phyloP scores from a whole-genome alignment of 163 green algal species.

The Picocystis sp. region DNA sequence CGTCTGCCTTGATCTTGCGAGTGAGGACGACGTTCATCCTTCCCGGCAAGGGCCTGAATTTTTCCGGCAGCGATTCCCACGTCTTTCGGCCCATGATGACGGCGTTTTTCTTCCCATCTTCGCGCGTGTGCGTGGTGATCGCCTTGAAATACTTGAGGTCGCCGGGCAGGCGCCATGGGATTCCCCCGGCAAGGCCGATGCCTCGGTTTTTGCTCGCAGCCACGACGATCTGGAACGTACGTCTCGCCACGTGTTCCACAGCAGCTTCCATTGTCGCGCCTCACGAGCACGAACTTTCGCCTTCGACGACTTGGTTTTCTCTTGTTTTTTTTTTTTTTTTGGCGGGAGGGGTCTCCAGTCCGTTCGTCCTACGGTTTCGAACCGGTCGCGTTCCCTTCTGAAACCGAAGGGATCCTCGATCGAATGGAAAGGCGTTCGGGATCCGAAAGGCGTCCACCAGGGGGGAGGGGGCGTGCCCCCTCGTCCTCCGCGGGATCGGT shows the following conservation, averaged over 20 bases:
- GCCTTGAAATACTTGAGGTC: constrained; percentile 69
- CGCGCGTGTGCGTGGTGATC: constrained; percentile 44
- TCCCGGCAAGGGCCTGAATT: constrained; percentile 75
- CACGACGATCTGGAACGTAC: constrained; percentile 78
- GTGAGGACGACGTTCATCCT: constrained; percentile 87
- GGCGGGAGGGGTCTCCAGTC: too few species aligned
- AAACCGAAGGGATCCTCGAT: too few species aligned
- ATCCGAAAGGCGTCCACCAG: too few species aligned
- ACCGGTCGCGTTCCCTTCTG: too few species aligned
- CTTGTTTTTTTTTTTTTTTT: too few species aligned
- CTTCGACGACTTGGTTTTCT: too few species aligned
- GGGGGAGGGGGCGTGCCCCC: too few species aligned
- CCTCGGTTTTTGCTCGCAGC: constrained; percentile 58
- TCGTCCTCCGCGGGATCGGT: too few species aligned
- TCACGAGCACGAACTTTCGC: too few species aligned
- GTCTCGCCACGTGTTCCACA: constrained; percentile 7
- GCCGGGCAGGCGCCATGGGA: constrained; percentile 75
- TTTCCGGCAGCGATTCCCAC: constrained; percentile 84
- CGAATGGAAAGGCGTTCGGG: too few species aligned
- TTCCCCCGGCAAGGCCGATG: constrained; percentile 57
- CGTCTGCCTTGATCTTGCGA: constrained; percentile 10
- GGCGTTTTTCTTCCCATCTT: constrained; percentile 49
- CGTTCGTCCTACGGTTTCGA: too few species aligned
- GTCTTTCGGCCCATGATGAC: constrained; percentile 87
- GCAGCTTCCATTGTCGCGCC: neutral